Base-by-base conservation (phyloP, 2,329 filamentous ascomycete species). In the Paecilomyces fulvus region DNA sequence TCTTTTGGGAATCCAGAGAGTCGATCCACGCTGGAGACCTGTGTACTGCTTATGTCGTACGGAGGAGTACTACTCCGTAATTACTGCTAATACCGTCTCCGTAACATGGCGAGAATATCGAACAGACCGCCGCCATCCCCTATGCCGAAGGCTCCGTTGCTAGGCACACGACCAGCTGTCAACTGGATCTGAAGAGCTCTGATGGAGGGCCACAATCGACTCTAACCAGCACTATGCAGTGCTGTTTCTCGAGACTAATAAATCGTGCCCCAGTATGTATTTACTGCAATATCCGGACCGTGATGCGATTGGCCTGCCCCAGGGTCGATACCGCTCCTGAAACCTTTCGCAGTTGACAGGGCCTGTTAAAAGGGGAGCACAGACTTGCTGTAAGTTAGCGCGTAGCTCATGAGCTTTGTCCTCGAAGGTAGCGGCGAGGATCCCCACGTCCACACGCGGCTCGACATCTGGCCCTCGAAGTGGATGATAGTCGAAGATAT, bases 261-360 rank as follows among this genome's bases (percentile, higher is more conserved):
- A 3, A 28, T 28, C 7, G 2, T 9, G 37, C n/a, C 37, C 37
- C 37, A 43, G 37, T 17, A 43, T 43, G n/a, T 8, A 17, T 17
- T 9, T 20, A n/a, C 37, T 20, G 37, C 37, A 43, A 43, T 20
- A 43, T 43, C 20, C 14, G 14, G 37, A 43, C 37, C 14, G n/a
- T 43, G 37, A 43, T 43, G 17, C 12, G 14, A 17, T 43, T 43
- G 14, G 37, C 37, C n/a, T 43, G 37, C 14, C 37, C 37, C n/a
- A 17, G 12, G 37, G 37, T 54, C 54, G 48, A 59, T 56, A 55
- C 56, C 54, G 55, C 56, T 55, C 52, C 55, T 57, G 57, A 53
- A 59, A 43, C 37, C 14, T 43, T 17, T n/a, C n/a, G 37, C 6
- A 37, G 33, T 37, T 6, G 33, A 37, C 33, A 37, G 12, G 25